phyloP scores from a whole-genome alignment of 345 rosid genomes.

The Odontarrhena argentea region DNA sequence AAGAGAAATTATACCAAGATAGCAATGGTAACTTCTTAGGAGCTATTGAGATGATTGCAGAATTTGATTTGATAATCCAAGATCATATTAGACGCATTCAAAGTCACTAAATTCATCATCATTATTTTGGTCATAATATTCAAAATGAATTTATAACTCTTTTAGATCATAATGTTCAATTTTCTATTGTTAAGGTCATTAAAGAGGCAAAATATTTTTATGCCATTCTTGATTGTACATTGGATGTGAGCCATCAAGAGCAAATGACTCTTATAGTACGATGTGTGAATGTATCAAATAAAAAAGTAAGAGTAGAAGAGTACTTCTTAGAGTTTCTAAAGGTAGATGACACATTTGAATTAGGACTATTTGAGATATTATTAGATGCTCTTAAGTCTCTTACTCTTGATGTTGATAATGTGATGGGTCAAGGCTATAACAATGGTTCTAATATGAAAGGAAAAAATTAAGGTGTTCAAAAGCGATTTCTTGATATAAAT shows the following conservation, averaged over 20 bases:
- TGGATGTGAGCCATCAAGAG: too few species aligned
- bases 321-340: background rate
- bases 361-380: background rate
- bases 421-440: background rate
- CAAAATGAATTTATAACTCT: too few species aligned
- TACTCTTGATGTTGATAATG: background rate
- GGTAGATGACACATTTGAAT: background rate
- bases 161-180: too few species aligned
- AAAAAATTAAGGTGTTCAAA: conserved; percentile 2
- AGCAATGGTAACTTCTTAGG: too few species aligned
- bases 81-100: too few species aligned
- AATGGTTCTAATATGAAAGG: background rate
- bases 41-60: too few species aligned
- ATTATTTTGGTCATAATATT: too few species aligned
- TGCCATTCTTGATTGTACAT: background rate
- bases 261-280: background rate
- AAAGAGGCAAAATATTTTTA: conserved; percentile 15
- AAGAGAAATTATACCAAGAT: too few species aligned
- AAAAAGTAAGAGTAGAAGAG: background rate
- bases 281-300: background rate
- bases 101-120: too few species aligned
- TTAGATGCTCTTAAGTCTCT: background rate
- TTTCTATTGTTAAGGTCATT: too few species aligned
- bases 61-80: too few species aligned
- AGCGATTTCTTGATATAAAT: background rate